Evolutionary conservation across 2,329 filamentous ascomycete genomes (phyloP).

Genomic region (Paecilomyces sp.): DNA sequence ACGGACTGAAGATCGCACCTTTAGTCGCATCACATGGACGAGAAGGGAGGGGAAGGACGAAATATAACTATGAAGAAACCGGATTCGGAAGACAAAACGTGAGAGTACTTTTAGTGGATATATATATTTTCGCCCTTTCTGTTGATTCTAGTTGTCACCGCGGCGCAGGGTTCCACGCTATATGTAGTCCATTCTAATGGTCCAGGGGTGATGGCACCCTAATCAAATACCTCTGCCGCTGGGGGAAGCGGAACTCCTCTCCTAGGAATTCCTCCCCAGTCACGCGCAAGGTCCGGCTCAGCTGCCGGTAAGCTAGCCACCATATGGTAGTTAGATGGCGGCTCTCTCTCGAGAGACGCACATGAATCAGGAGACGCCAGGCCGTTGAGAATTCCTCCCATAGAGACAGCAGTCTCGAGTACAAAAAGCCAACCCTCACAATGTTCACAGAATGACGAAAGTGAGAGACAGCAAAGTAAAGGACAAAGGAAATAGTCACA

Average conservation of each 20-base stretch:
- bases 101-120: not conserved
- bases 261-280: not conserved
- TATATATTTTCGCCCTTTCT: not conserved
- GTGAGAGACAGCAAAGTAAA: not conserved
- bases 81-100: not conserved
- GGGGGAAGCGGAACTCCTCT: not conserved
- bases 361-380: not conserved
- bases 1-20: no score
- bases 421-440: not conserved
- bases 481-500: not conserved
- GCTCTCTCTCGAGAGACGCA: not conserved
- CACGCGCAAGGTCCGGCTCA: not conserved
- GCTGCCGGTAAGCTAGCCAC: not conserved
- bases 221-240: not conserved
- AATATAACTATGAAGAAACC: not conserved
- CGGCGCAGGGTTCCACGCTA: not conserved
- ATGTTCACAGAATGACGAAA: not conserved
- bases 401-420: not conserved
- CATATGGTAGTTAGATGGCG: not conserved
- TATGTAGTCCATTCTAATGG: not conserved
- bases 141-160: not conserved
- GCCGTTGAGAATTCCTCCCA: not conserved
- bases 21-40: no score
- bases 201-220: not conserved
- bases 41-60: no score